Conservation (phyloP, 2,329 filamentous ascomycete species). For the Colletotrichum viniferum region DNA sequence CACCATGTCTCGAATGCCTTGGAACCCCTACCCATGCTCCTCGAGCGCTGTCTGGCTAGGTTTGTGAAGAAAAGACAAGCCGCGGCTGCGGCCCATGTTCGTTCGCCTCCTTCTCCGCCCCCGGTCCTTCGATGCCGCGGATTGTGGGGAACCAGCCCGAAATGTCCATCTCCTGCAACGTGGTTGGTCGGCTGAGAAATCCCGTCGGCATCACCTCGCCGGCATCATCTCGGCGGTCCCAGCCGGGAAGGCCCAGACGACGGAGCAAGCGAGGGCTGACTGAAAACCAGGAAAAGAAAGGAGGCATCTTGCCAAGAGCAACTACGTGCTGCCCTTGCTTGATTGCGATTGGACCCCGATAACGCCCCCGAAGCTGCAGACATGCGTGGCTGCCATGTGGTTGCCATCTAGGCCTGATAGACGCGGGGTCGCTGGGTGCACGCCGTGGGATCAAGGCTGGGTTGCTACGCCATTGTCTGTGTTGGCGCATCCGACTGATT, state of each 20-base stretch:
- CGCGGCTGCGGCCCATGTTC: background rate
- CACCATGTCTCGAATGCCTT: background rate
- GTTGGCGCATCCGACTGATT: background rate
- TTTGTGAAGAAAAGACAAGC: background rate
- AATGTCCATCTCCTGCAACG: background rate
- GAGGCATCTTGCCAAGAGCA: background rate
- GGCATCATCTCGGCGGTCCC: background rate
- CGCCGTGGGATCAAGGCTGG: background rate
- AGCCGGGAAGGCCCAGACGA: background rate
- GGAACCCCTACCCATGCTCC: background rate
- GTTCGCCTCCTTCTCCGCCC: background rate
- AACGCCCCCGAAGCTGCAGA: background rate
- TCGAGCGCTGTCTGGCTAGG: background rate
- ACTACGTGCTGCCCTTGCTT: background rate
- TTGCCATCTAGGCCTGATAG: background rate
- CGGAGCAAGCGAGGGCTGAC: background rate
- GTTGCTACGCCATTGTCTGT: background rate
- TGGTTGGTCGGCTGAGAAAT: background rate
- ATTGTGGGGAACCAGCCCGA: constrained; percentile 1
- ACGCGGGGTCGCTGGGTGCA: background rate
- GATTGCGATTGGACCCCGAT: background rate
- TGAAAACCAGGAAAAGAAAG: background rate
- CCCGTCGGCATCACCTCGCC: background rate
- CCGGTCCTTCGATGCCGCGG: background rate
- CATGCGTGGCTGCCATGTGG: background rate